A percentile compares a stretch with the other conserved stretches of the same genome.
Evolutionary conservation across 2,329 filamentous ascomycete genomes (phyloP).

Genomic region (Sporothrix phasma): DNA sequence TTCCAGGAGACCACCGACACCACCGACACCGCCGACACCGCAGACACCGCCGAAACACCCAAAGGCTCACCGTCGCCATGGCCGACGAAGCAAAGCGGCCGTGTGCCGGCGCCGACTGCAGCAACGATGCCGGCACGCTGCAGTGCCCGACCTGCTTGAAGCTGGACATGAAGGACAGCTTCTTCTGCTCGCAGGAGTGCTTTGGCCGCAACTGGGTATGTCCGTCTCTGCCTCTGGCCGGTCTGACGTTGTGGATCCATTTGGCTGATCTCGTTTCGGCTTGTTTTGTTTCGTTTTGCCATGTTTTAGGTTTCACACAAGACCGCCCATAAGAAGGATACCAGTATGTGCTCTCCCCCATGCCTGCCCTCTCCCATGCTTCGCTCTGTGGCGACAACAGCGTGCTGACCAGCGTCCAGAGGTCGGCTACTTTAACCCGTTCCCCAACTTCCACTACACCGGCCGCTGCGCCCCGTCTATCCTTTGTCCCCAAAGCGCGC

Average conservation of each 20-base stretch:
- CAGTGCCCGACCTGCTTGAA: conserved; percentile 96
- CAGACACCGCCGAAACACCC: background rate
- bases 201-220: conserved; percentile 95
- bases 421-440: conserved; percentile 84
- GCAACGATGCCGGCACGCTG: conserved; percentile 72
- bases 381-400: background rate
- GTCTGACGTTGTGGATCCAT: background rate
- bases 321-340: conserved; percentile 68
- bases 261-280: background rate
- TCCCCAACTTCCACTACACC: conserved; percentile 75
- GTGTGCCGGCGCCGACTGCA: conserved; percentile 75
- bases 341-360: conserved; percentile 37
- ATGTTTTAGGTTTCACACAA: conserved; percentile 76
- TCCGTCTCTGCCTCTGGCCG: background rate
- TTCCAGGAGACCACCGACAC: background rate
- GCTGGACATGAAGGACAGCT: conserved; percentile 76
- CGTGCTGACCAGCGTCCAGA: too few species aligned
- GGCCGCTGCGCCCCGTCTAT: conserved; percentile 80
- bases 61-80: conserved; percentile 31
- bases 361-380: background rate
- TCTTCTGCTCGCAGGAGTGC: conserved; percentile 96
- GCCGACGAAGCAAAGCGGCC: conserved; percentile 45
- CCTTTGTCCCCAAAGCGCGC: conserved; percentile 63
- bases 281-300: background rate
- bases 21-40: background rate